A percentile compares a stretch with the other conserved stretches of the same genome.
These are phyloP conservation scores for Musa acuminata DNA, from an alignment of 176 grass and related monocot genomes.

Conservation along the genomic window DNA sequence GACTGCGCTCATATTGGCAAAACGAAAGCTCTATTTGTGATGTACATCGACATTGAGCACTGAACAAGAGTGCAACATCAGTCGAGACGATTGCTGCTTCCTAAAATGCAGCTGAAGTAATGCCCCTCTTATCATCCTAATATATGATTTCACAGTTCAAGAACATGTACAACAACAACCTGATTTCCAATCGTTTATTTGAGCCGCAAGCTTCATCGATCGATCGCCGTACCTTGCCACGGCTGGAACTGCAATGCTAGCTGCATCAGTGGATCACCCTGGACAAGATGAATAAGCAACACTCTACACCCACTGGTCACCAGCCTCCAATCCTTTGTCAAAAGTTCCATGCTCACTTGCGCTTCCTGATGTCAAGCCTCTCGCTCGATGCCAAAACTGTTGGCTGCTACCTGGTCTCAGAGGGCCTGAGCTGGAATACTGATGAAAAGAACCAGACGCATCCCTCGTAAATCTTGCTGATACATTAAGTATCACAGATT, in stretches of 20 bases:
- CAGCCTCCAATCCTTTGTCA: conserved; percentile 37
- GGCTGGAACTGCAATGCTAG: no score
- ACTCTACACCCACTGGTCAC: conserved; percentile 23
- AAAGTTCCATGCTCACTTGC: conserved; percentile 63
- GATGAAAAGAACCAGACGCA: conserved; percentile 68
- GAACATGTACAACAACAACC: no score
- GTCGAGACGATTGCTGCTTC: background rate
- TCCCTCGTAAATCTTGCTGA: conserved; percentile 56
- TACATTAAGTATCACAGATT: conserved; percentile 31
- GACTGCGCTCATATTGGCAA: no score
- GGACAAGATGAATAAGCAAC: background rate
- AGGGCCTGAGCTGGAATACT: conserved; percentile 72
- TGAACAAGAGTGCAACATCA: background rate
- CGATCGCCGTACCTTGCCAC: no score
- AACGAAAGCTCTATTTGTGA: no score
- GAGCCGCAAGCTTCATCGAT: no score
- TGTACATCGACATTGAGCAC: no score
- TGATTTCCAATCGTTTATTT: no score
- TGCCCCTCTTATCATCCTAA: no score
- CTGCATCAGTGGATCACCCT: no score
- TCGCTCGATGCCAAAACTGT: conserved; percentile 25
- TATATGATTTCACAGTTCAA: no score
- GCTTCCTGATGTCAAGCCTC: conserved; percentile 60
- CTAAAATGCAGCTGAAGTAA: background rate
- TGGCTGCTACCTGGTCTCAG: conserved; percentile 31